Evolutionary conservation across 1,284 basidiomycete species (phyloP).

Genomic region (Agaricales sp.): DNA sequence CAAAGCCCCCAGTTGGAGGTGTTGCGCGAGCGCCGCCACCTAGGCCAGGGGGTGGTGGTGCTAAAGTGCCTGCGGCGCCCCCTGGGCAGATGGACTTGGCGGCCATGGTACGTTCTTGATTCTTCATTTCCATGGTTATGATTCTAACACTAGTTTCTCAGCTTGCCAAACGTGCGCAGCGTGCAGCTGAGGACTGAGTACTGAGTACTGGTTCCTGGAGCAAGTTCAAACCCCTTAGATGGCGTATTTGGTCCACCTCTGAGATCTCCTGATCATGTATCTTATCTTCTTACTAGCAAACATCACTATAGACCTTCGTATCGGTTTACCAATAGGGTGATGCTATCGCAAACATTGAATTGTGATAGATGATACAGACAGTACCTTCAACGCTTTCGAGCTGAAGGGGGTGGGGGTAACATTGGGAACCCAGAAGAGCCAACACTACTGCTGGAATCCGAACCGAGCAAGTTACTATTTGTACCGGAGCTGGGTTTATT

Average conservation of each 20-base stretch:
- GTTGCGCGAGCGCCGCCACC: slow-evolving; percentile 33
- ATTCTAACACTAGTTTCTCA: background rate
- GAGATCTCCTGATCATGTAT: too few species aligned
- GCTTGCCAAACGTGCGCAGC: background rate
- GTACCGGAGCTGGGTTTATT: slow-evolving; percentile 22
- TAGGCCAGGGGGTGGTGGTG: slow-evolving; percentile 21
- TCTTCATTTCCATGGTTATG: background rate
- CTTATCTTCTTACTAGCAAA: too few species aligned
- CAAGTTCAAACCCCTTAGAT: too few species aligned
- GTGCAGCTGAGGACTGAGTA: too few species aligned
- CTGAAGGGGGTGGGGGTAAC: slow-evolving; percentile 66
- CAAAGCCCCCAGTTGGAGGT: slow-evolving; percentile 41
- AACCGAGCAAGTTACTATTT: slow-evolving; percentile 25
- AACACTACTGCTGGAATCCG: slow-evolving; percentile 17
- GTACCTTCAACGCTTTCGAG: slow-evolving; percentile 21
- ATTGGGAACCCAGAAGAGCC: slow-evolving; percentile 42
- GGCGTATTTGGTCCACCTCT: too few species aligned
- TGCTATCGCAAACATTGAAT: too few species aligned
- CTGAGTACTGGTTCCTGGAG: too few species aligned
- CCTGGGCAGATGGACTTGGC: slow-evolving; percentile 75
- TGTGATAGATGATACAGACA: too few species aligned
- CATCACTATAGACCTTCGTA: too few species aligned
- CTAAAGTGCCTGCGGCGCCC: slow-evolving; percentile 25
- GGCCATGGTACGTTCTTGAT: slow-evolving; percentile 49
- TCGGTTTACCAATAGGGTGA: too few species aligned